Evolutionary conservation across 345 rosid genomes (phyloP).

Genomic region (Physaria fendleri): DNA sequence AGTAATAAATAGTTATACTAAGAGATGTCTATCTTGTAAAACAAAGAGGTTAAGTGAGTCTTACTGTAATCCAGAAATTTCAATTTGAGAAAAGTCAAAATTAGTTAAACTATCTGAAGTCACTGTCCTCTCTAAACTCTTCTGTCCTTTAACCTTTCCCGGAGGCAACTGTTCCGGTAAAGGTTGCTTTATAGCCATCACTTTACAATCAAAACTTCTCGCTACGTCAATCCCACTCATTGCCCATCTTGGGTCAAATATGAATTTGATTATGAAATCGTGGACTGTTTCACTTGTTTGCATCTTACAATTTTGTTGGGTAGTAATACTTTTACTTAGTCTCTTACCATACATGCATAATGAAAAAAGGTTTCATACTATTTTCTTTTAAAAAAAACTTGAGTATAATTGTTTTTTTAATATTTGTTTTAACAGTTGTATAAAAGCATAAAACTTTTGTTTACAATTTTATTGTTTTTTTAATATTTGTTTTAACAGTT

Average conservation of each 20-base stretch:
- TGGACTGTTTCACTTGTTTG: constrained; percentile 18
- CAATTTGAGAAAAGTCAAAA: constrained; percentile 68
- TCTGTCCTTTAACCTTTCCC: constrained; percentile 11
- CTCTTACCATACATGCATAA: constrained; percentile 3
- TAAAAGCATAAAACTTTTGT: no score
- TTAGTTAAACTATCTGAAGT: constrained; percentile 38
- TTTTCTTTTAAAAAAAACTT: no score
- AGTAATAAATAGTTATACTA: not conserved
- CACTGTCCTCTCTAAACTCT: not conserved
- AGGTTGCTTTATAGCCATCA: constrained; percentile 59
- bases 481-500: not conserved
- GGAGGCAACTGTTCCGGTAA: constrained; percentile 14
- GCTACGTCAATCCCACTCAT: constrained; percentile 38
- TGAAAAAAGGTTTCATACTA: not conserved
- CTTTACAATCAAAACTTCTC: constrained; percentile 46
- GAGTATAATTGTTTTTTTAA: no score
- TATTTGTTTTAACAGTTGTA: no score
- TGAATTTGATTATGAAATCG: constrained; percentile 3
- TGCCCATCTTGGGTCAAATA: constrained; percentile 46
- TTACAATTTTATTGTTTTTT: no score
- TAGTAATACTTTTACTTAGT: not conserved
- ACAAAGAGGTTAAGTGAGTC: constrained; percentile 12
- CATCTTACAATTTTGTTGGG: not conserved
- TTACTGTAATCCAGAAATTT: constrained; percentile 50
- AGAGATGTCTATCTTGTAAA: not conserved